Percentiles rank a stretch among this genome's conserved stretches.
phyloP scores from a whole-genome alignment of 331 rosid species.

The Malus hybrid region DNA sequence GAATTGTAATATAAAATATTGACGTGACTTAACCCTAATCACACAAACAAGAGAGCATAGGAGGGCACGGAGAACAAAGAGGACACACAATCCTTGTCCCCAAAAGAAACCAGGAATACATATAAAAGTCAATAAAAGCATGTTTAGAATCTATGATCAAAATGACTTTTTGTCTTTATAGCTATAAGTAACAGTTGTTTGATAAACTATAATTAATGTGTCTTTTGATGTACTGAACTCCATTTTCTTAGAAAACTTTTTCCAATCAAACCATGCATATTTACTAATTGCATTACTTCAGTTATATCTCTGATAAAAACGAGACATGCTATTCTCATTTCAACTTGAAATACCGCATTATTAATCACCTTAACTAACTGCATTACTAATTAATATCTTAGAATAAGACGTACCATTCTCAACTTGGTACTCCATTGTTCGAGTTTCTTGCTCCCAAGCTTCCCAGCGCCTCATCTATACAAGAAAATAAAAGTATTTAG shows the following conservation, averaged over 20 bases:
- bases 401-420: conserved; percentile 16
- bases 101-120: background rate
- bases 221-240: background rate
- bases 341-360: background rate
- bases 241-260: background rate
- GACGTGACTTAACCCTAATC: too few species aligned
- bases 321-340: background rate
- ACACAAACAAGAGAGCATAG: too few species aligned
- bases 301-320: too few species aligned
- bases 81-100: too few species aligned
- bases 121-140: background rate
- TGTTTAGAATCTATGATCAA: background rate
- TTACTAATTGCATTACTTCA: too few species aligned
- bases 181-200: too few species aligned
- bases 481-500: background rate
- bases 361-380: too few species aligned
- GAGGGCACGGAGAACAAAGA: too few species aligned
- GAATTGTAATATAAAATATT: too few species aligned
- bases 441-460: conserved; percentile 30
- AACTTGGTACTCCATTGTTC: conserved; percentile 23
- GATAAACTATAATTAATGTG: background rate
- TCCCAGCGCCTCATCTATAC: conserved; percentile 28
- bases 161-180: background rate
- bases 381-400: background rate
- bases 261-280: background rate